phyloP scores from a whole-genome alignment of 2,329 filamentous ascomycete genomes.

The Fusarium penzigii region DNA sequence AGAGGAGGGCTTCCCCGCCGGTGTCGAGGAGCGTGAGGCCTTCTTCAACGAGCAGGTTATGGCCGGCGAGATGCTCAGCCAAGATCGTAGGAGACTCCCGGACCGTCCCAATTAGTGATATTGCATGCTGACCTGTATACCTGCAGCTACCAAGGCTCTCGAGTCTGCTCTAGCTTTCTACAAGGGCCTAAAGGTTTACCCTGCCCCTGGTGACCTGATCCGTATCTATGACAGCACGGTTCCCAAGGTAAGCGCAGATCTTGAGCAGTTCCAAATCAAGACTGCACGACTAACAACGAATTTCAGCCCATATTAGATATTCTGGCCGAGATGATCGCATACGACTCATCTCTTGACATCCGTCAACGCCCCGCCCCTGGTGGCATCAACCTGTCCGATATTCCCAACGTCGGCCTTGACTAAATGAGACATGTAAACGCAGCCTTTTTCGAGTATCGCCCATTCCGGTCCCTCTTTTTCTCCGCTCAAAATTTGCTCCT shows the following conservation, averaged over 20 bases:
- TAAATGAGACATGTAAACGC: slow-evolving; percentile 36
- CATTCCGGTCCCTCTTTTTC: neutral
- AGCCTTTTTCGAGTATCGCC: slow-evolving; percentile 20
- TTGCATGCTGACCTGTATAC: slow-evolving; percentile 13
- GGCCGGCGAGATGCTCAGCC: slow-evolving; percentile 78
- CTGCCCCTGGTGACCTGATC: slow-evolving; percentile 88
- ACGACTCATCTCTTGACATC: slow-evolving; percentile 74
- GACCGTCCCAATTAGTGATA: neutral
- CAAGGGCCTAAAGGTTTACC: slow-evolving; percentile 98
- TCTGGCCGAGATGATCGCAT: slow-evolving; percentile 95
- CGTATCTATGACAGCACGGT: slow-evolving; percentile 98
- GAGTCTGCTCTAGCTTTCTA: slow-evolving; percentile 96
- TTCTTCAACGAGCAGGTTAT: slow-evolving; percentile 98
- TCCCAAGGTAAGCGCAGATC: slow-evolving; percentile 67
- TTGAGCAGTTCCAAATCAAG: neutral
- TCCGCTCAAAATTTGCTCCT: neutral
- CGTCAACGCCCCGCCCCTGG: slow-evolving; percentile 39
- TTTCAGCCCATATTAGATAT: slow-evolving; percentile 85
- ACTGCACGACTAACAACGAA: slow-evolving; percentile 18
- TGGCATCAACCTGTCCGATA: slow-evolving; percentile 47
- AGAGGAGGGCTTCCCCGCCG: slow-evolving; percentile 86
- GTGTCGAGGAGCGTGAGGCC: slow-evolving; percentile 89
- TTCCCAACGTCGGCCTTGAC: slow-evolving; percentile 56
- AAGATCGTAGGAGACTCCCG: slow-evolving; percentile 66
- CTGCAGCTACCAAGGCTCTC: slow-evolving; percentile 64